Evolutionary conservation across 78 protist genomes (phyloP), one percentile per base, ranked within the genome.

Genomic region (Dictyostelium firmibasis): DNA sequence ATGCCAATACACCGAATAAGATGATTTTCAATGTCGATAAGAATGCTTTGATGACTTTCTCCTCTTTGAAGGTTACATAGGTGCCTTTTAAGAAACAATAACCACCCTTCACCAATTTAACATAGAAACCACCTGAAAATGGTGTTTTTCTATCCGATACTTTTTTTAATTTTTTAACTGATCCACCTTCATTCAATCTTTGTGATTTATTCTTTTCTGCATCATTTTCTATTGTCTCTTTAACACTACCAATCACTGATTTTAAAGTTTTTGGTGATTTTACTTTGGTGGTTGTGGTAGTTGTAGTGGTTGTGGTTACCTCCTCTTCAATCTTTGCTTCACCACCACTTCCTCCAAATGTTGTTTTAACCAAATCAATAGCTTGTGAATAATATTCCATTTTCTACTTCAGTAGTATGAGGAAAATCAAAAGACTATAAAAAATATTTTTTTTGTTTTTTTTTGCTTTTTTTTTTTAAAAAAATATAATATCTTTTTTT

Each of bases 91-190:
- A 0, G 36, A 81, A 88, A 33, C 74, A 79, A 43, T 38, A 11
- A 11, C 69, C 25, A 81, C 94, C 94, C 47, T 88, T 88, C 3
- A 47, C 2, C 8, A 88, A 81, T n/a, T 88, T 88, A 29, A 88
- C 69, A 31, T 81, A 88, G 33, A 88, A 88, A 9, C 23, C 94
- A 44, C 64, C 64, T 14, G 43, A 35, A 41, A 78, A 47, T 13
- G 76, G 38, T 44, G 94, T 88, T 23, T 69, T 88, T 78, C 94
- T 78, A 8, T 67, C 57, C 7, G 94, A 20, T 23, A 88, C 94
- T 29, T 78, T 86, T 35, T 60, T 53, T 69, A 41, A 36, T 76
- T 41, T 76, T n/a, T 38, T 38, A 25, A 38, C 33, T 16, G 38
- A 18, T 14, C 10, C 47, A 33, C 36, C 36, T 76, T 76, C 82